Evolutionary conservation across 345 rosid genomes (phyloP), one percentile per base, ranked within the genome.

Genomic region (Hibiscus mutabilis): DNA sequence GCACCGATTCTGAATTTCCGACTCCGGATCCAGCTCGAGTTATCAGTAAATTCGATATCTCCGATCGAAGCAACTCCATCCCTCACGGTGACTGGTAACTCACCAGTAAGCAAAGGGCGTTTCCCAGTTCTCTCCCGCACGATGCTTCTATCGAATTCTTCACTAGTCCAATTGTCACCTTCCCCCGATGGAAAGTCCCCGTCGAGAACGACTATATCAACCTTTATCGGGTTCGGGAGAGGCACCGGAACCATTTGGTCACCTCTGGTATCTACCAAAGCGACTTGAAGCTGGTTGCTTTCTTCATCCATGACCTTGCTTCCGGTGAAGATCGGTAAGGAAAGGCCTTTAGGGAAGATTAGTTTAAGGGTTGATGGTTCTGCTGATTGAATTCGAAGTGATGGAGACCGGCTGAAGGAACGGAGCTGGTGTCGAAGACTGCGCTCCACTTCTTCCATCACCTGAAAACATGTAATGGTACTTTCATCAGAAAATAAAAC

Each of bases 21-120:
- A 79, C 97, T 78, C 31, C 97, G 73, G n/a, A 91, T 81, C 98
- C 98, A 94, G 68, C 99, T 94, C 2, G 99, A 94, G 37, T 94
- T 94, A 74, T 94, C 99, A 0, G 99, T 94, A 21, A 94, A 88
- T 79, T 85, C 97, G 16, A 94, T 73, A 0, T 94, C 89, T 60
- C 93, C 93, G 16, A 86, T 46, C 0, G 72, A 3, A 21, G 82
- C 93, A 35, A 69, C 40, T 5, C 88, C 96, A 31, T 90, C 88
- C 65, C 91, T 79, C 47, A 86, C 16, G 7, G 82, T 85, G 29
- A 86, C 75, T 2, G 74, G 77, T 37, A 86, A 74, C 37, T 90
- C 99, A 55, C 99, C 99, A n/a, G 97, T 79, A 8, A 94, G 89
- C 75, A 94, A 80, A 10, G 99, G 99, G 21, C 99, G 76, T 71